Evolutionary conservation across 306 rosid species (phyloP), one percentile per base, ranked within the genome.

Genomic region (Dalbergia oliveri): DNA sequence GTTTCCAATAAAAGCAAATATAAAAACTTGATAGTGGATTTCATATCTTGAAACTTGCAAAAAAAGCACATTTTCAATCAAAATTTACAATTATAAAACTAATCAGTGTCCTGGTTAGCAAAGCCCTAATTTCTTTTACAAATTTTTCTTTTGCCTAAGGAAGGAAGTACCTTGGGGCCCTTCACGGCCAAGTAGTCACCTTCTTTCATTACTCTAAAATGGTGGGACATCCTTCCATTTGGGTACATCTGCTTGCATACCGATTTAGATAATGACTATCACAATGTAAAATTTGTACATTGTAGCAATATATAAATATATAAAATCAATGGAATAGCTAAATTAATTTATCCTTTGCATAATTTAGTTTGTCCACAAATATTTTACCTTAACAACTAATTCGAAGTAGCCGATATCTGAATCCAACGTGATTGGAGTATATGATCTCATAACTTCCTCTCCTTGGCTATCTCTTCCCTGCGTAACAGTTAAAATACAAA

Each of bases 391-490:
- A 26, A 88, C 86, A 53, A 87, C 97, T 74, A 91, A 83, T 6
- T 93, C 96, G 62, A 93, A 93, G 87, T 89, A 86, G 31, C 96
- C 97, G 68, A 88, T 26, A 85, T 91, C 82, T 8, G 91, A 83
- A 85, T 93, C 89, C 91, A 93, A 89, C 31, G 96, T 93, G 77
- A 91, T 87, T 53, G 97, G 97, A 43, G 97, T 93, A 54, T 93
- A 93, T 19, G 97, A 84, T 83, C 90, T 93, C 56, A 54, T 21
- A 54, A 91, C 96, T 77, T 88, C 88, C 59, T 77, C 87, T 71
- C 93, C 92, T 56, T 65, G 34, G 54, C 88, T 77, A 81, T 91
- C 97, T 70, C 60, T 91, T 37, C 96, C 73, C 96, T 92, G 84
- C 59, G 56, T 60, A 77, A 51, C 4, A 75, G 21, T 50, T 68